Evolutionary conservation across 805 yeast species (phyloP).

Genomic region (Yamadazyma ubonensis): DNA sequence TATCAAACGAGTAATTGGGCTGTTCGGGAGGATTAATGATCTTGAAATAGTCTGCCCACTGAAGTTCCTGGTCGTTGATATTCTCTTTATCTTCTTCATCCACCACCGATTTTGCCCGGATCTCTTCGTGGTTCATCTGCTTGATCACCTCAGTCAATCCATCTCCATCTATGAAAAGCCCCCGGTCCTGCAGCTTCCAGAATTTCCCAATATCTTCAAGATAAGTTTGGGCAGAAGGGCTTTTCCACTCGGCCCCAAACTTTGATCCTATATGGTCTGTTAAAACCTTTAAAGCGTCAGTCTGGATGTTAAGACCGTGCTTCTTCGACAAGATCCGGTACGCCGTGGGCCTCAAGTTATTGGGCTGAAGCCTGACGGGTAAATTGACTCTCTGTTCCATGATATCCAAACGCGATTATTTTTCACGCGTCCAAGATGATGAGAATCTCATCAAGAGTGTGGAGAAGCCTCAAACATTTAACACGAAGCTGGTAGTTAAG

Average conservation of each 20-base stretch:
- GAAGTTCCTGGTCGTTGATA: conserved; percentile 23
- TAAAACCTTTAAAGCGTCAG: conserved; percentile 72
- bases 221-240: conserved; percentile 56
- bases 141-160: conserved; percentile 62
- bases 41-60: conserved; percentile 74
- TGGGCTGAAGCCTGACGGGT: conserved; percentile 76
- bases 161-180: conserved; percentile 77
- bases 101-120: conserved; percentile 11
- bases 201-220: conserved; percentile 74
- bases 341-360: conserved; percentile 86
- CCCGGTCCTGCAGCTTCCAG: conserved; percentile 91
- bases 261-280: conserved; percentile 73
- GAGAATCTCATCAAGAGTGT: conserved; percentile 16
- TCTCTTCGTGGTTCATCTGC: conserved; percentile 41
- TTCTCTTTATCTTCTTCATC: conserved; percentile 26
- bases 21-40: conserved; percentile 63
- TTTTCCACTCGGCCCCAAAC: conserved; percentile 87
- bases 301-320: conserved; percentile 85
- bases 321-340: conserved; percentile 88
- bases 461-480: conserved; percentile 10
- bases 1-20: conserved; percentile 64
- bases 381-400: conserved; percentile 32
- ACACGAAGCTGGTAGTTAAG: conserved; percentile 12
- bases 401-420: conserved; percentile 5
- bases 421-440: conserved; percentile 11